Base-by-base conservation (phyloP, 2,329 filamentous ascomycete species). In the Clarireedia paspali region DNA sequence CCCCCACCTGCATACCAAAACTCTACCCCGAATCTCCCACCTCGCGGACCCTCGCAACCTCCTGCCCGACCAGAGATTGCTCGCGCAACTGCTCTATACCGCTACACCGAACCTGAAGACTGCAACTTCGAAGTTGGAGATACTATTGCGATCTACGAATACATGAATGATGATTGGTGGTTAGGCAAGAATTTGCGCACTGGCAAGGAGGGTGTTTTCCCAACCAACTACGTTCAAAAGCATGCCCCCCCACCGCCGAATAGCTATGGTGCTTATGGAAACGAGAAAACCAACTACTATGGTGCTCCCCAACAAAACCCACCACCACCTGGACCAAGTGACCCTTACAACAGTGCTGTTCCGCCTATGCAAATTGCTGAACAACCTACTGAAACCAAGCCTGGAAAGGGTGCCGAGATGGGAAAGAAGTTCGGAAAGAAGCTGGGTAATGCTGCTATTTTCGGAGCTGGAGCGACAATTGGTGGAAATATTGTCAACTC, bases 101-200 rank as follows among this genome's bases (percentile, higher is more conserved):
- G 81, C 60, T 97, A 96, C 76, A 80, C 78, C 36, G 88, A 86
- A 7, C 79, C 86, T 42, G 91, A 90, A 58, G 92, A 97, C 70
- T 78, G 95, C 60, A 83, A 82, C 2, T 83, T 97, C 58, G 83
- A 89, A 68, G 84, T 87, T 59, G 87, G 91, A 68, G 92, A 97
- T 74, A 78, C 79, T 61, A 78, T 97, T 64, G 80, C 83, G 57
- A 88, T 97, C 23, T 82, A 84, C 62, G 89, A 96, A 73, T 91
- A 95, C 76, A 94, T 96, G 87, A 97, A 97, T 73, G 83, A 85
- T 60, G 91, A 97, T 73, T 97, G 92, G 92, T 96, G 91, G 90
- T 86, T 90, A 78, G 92, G 92, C 63, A 83, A 82, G 64, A 96
- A 95, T 73, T 77, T 86, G 67, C 84, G 90, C 53, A 95, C 91